phyloP scores from a whole-genome alignment of 2,329 filamentous ascomycete genomes.

The Parafenestella ontariensis region DNA sequence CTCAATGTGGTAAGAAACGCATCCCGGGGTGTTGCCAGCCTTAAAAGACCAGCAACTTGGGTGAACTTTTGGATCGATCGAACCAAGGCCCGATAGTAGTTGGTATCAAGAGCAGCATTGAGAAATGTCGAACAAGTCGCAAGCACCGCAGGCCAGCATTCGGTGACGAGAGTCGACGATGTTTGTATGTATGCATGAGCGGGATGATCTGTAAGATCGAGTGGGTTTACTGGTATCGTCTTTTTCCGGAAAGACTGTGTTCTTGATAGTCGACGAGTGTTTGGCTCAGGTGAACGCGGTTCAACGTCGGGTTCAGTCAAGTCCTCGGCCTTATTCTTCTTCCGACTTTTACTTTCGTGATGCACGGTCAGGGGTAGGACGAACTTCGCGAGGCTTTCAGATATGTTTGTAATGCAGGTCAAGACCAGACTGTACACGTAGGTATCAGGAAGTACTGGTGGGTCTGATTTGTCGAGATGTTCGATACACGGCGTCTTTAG shows the following conservation, averaged over 20 bases:
- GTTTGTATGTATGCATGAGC: conserved; percentile 74
- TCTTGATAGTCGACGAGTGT: conserved; percentile 58
- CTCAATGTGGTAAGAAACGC: conserved; percentile 93
- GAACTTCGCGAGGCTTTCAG: conserved; percentile 91
- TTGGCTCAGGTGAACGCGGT: conserved; percentile 29
- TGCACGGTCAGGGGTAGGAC: conserved; percentile 90
- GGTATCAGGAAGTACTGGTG: conserved; percentile 84
- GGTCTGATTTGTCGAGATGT: conserved; percentile 88
- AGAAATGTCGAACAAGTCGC: conserved; percentile 96
- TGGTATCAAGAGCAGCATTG: conserved; percentile 87
- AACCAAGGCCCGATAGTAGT: conserved; percentile 92
- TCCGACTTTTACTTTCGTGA: conserved; percentile 62
- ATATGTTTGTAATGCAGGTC: conserved; percentile 86
- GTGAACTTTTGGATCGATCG: conserved; percentile 94
- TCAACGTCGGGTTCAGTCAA: conserved; percentile 27
- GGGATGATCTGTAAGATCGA: conserved; percentile 76
- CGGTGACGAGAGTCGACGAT: conserved; percentile 82
- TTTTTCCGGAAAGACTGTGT: conserved; percentile 75
- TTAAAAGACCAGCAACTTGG: conserved; percentile 88
- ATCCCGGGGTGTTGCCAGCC: conserved; percentile 85
- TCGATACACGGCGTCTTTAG: conserved; percentile 89
- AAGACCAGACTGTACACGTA: conserved; percentile 91
- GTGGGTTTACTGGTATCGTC: conserved; percentile 82
- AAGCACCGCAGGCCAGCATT: conserved; percentile 94
- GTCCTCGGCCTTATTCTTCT: conserved; percentile 51